These are phyloP conservation scores for Phaseolus lunatus DNA, from an alignment of 306 rosid genomes.

Conservation along the genomic window DNA sequence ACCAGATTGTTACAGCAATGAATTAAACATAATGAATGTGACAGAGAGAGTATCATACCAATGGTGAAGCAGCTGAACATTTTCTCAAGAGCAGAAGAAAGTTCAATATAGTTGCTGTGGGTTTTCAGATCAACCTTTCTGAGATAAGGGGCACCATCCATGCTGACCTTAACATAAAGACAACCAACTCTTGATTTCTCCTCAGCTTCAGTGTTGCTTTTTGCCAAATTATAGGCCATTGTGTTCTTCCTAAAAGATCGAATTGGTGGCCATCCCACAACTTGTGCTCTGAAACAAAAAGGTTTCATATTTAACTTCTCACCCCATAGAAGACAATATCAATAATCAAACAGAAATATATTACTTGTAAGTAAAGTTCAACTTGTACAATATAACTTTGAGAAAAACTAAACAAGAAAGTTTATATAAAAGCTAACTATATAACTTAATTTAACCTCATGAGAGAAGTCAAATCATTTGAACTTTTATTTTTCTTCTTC, in stretches of 20 bases:
- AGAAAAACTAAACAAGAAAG: too few species aligned
- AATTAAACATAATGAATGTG: not conserved
- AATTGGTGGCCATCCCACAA: conserved; percentile 34
- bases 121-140: conserved; percentile 33
- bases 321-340: not conserved
- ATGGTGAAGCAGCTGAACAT: conserved; percentile 30
- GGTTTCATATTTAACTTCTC: not conserved
- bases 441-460: too few species aligned
- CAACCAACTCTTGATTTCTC: conserved; percentile 28
- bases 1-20: not conserved
- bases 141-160: conserved; percentile 35
- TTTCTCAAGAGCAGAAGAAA: conserved; percentile 35
- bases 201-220: not conserved
- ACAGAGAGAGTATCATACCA: not conserved
- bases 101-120: conserved; percentile 9
- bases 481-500: not conserved
- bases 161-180: conserved; percentile 29
- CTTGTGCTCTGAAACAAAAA: conserved; percentile 18
- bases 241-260: conserved; percentile 27
- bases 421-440: too few species aligned
- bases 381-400: too few species aligned
- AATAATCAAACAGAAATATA: not conserved
- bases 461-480: not conserved
- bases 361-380: too few species aligned
- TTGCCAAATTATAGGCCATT: conserved; percentile 15